phyloP scores from a whole-genome alignment of 148 eudicot genomes.

The Polygonum aviculare region DNA sequence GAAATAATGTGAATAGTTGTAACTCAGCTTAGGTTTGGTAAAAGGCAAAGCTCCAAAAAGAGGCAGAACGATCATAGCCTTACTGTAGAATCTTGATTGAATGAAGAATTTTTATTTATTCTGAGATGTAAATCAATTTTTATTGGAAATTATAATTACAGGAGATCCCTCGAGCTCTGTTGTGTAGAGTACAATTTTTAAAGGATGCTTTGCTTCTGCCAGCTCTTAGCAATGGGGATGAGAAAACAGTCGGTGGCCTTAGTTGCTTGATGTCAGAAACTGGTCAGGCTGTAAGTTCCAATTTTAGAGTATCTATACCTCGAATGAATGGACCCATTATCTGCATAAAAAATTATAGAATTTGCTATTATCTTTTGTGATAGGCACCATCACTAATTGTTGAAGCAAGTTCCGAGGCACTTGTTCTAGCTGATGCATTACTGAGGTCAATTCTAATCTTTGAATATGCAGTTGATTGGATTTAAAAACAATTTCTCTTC shows the following conservation, averaged over 20 bases:
- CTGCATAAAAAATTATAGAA: conserved; percentile 2
- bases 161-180: conserved; percentile 82
- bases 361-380: conserved; percentile 12
- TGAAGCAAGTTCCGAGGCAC: conserved; percentile 77
- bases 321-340: conserved; percentile 2
- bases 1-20: background rate
- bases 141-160: conserved; percentile 21
- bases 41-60: background rate
- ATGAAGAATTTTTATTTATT: background rate
- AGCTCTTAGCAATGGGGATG: conserved; percentile 79
- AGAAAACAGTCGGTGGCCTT: conserved; percentile 68
- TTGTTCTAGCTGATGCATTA: conserved; percentile 65
- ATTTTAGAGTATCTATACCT: background rate
- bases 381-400: conserved; percentile 83
- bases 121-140: conserved; percentile 3
- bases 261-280: conserved; percentile 95
- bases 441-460: conserved; percentile 46
- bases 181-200: conserved; percentile 63
- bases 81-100: background rate
- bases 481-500: background rate
- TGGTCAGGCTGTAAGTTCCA: conserved; percentile 93
- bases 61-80: background rate
- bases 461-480: background rate
- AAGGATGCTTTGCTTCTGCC: conserved; percentile 84
- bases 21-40: background rate